Evolutionary conservation across 148 eudicot genomes (phyloP).

Genomic region (Nepenthes mirabilis): DNA sequence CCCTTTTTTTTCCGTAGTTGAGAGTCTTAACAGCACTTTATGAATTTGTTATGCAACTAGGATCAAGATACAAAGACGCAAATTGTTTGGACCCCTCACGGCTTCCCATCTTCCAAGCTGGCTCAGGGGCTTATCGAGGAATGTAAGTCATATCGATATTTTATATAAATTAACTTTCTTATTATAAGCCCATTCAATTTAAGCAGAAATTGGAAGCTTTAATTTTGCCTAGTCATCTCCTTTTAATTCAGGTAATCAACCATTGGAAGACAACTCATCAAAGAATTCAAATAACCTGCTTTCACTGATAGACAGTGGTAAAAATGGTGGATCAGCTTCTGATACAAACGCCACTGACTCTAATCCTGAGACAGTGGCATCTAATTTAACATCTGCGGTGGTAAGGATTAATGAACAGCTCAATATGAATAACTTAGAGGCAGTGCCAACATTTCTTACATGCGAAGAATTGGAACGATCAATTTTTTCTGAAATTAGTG

Average conservation of each 20-base stretch:
- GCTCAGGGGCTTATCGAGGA: slow-evolving; percentile 78
- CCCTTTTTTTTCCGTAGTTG: background rate
- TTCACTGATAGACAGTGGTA: slow-evolving; percentile 49
- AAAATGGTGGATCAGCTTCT: slow-evolving; percentile 31
- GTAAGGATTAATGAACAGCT: slow-evolving; percentile 19
- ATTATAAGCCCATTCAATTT: too few relatives aligned
- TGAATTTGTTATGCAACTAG: slow-evolving; percentile 13
- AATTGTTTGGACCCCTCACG: slow-evolving; percentile 29
- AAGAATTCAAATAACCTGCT: slow-evolving; percentile 42
- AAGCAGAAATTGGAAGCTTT: background rate
- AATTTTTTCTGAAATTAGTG: slow-evolving; percentile 56
- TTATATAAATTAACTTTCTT: too few relatives aligned
- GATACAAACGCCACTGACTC: slow-evolving; percentile 14
- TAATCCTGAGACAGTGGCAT: slow-evolving; percentile 8
- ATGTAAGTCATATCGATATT: slow-evolving; percentile 19
- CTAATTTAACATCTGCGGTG: slow-evolving; percentile 19
- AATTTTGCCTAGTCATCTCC: background rate
- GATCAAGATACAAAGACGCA: slow-evolving; percentile 29
- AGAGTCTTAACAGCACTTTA: background rate
- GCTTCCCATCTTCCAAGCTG: slow-evolving; percentile 58
- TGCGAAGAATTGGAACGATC: slow-evolving; percentile 97
- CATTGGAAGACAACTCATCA: slow-evolving; percentile 21
- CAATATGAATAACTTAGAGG: slow-evolving; percentile 3
- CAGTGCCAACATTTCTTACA: slow-evolving; percentile 55
- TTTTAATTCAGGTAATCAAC: slow-evolving; percentile 4